Percentiles rank a stretch among this genome's conserved stretches.
Conservation (phyloP, 495 filamentous ascomycete species). For the Penicillium simplicissimum region DNA sequence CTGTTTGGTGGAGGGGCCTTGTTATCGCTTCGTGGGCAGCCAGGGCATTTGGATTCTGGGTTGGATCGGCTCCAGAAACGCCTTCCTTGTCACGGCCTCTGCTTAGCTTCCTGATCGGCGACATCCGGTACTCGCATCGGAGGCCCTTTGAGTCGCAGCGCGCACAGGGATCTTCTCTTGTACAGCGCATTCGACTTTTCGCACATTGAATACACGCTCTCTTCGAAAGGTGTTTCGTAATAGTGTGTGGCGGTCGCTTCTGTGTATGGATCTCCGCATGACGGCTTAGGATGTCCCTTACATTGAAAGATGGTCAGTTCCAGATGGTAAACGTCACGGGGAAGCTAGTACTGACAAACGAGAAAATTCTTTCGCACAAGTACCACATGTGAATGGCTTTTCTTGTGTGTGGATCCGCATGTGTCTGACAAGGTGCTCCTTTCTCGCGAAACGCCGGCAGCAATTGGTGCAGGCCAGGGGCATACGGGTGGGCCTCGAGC, state of each 20-base stretch:
- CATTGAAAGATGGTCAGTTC: neutral
- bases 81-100: neutral
- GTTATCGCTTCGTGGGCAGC: neutral
- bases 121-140: neutral
- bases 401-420: constrained; percentile 3
- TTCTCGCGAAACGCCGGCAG: constrained; percentile 2
- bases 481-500: neutral
- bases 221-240: neutral
- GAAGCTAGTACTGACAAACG: constrained; percentile 3
- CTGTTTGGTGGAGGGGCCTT: neutral
- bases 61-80: neutral
- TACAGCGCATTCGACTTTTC: constrained; percentile 2
- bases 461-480: neutral
- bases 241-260: neutral
- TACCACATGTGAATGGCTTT: constrained; percentile 6
- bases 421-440: constrained; percentile 5
- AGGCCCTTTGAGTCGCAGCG: constrained; percentile 1
- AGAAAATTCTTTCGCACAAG: constrained; percentile 4
- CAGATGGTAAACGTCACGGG: neutral
- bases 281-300: constrained; percentile 5
- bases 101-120: neutral
- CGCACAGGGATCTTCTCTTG: constrained; percentile 1
- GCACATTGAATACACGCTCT: constrained; percentile 8
- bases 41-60: neutral
- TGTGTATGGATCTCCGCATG: constrained; percentile 1